A percentile compares a stretch with the other conserved stretches of the same genome.
phyloP scores from a whole-genome alignment of 257 asterid species.

The Plantago major region DNA sequence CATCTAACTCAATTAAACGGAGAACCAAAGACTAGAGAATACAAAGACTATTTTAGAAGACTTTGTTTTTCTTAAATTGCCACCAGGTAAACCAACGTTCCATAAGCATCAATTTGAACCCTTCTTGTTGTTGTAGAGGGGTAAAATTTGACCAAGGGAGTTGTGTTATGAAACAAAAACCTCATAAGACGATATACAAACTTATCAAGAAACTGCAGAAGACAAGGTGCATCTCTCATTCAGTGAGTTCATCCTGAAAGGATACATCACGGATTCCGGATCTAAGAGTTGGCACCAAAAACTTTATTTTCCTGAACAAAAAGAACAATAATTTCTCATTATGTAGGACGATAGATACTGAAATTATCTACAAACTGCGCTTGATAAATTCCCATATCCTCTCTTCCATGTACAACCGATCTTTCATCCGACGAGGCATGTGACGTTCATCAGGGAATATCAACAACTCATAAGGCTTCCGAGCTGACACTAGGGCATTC shows the following conservation, averaged over 20 bases:
- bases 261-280: background rate
- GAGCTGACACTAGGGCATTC: slow-evolving; percentile 63
- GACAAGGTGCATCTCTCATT: too few relatives aligned
- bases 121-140: too few relatives aligned
- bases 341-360: background rate
- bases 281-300: slow-evolving; percentile 17
- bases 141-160: too few relatives aligned
- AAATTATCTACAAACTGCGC: slow-evolving; percentile 51
- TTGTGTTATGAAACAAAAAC: too few relatives aligned
- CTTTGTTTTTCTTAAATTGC: too few relatives aligned
- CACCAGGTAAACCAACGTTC: too few relatives aligned
- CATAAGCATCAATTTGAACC: too few relatives aligned
- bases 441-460: slow-evolving; percentile 94
- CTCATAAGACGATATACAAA: too few relatives aligned
- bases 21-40: too few relatives aligned
- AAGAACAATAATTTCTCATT: background rate
- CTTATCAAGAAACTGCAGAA: too few relatives aligned
- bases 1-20: too few relatives aligned
- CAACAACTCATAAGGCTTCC: slow-evolving; percentile 67
- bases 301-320: slow-evolving; percentile 17
- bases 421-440: slow-evolving; percentile 68
- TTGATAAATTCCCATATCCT: slow-evolving; percentile 87
- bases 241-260: background rate
- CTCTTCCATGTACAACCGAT: slow-evolving; percentile 82
- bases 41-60: too few relatives aligned